Evolutionary conservation across 805 yeast genomes (phyloP), one percentile per base, ranked within the genome.

Genomic region (Saturnispora dispora): DNA sequence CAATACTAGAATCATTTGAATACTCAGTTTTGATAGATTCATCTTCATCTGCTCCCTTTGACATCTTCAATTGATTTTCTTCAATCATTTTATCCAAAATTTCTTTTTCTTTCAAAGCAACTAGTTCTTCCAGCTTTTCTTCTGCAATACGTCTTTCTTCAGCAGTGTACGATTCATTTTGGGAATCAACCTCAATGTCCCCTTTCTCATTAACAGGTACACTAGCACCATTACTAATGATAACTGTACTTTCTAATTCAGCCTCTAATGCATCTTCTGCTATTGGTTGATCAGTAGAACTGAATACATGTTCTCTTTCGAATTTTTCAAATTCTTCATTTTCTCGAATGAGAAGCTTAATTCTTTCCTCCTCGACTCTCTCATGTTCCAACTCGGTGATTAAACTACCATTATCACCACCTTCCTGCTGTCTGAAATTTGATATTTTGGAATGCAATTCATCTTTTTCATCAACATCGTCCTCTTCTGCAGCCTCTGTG

Each of bases 261-360:
- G 13, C 10, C n/a, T 30, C 33, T 30, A 30, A 13, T 5, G 33
- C 33, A 11, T 30, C 33, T 30, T 51, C 54, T n/a, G 46, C 53
- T 36, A 53, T 46, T 25, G 47, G 54, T 28, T 46, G 44, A 30
- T 43, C 46, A 13, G 37, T 17, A 9, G 55, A 52, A 46, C 57
- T 56, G 39, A 62, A 59, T 2, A 56, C 65, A 39, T 46, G 53
- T 52, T 58, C 59, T 46, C 65, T 56, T 36, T 71, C 68, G 53
- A 67, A 65, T 18, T 55, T 52, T 56, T 74, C 78, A 48, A 73
- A 57, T 51, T 70, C 65, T 41, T 63, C 64, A 23, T 73, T 72
- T 50, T 35, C 40, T 11, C 44, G 46, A 37, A 52, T 55, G n/a
- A 48, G 18, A 6, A 30, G 28, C 23, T 53, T 55, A 9, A 44